Conservation (phyloP, 2,329 filamentous ascomycete genomes). For the Neonectria faginata region DNA sequence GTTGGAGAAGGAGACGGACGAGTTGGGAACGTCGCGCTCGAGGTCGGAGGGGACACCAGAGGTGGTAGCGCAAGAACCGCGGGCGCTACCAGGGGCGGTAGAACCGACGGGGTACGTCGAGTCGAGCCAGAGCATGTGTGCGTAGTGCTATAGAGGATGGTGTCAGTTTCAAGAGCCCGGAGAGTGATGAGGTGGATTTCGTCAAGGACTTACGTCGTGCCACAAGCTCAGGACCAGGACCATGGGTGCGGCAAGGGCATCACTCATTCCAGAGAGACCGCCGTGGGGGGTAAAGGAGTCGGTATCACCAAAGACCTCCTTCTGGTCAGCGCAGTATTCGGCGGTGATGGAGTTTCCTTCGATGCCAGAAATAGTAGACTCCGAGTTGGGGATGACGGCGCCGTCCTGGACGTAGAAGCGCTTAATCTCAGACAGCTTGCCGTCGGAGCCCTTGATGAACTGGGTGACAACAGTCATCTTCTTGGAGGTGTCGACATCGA, state of each 20-base stretch:
- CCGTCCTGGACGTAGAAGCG: constrained; percentile 75
- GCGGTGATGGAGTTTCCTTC: constrained; percentile 64
- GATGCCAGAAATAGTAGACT: constrained; percentile 54
- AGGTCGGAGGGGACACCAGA: constrained; percentile 65
- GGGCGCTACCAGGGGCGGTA: constrained; percentile 60
- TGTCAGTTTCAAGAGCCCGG: constrained; percentile 15
- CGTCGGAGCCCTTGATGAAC: constrained; percentile 63
- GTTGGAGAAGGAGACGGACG: constrained; percentile 68
- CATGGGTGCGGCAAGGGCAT: constrained; percentile 56
- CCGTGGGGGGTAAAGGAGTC: constrained; percentile 67
- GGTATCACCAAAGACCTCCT: constrained; percentile 66
- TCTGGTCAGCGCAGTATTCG: constrained; percentile 69
- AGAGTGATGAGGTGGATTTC: background rate
- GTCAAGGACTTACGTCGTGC: constrained; percentile 64
- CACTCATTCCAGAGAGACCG: constrained; percentile 68
- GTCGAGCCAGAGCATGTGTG: constrained; percentile 82
- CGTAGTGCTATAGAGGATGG: constrained; percentile 57
- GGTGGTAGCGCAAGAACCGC: constrained; percentile 65
- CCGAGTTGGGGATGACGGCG: constrained; percentile 66
- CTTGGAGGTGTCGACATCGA: constrained; percentile 68
- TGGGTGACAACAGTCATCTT: constrained; percentile 76
- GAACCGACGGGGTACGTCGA: constrained; percentile 68
- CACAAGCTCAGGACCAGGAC: constrained; percentile 65
- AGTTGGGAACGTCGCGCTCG: constrained; percentile 58
- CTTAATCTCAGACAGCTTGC: constrained; percentile 69